Evolutionary conservation across 139 green algal genomes (phyloP).

Genomic region (Coelastrella sp.): DNA sequence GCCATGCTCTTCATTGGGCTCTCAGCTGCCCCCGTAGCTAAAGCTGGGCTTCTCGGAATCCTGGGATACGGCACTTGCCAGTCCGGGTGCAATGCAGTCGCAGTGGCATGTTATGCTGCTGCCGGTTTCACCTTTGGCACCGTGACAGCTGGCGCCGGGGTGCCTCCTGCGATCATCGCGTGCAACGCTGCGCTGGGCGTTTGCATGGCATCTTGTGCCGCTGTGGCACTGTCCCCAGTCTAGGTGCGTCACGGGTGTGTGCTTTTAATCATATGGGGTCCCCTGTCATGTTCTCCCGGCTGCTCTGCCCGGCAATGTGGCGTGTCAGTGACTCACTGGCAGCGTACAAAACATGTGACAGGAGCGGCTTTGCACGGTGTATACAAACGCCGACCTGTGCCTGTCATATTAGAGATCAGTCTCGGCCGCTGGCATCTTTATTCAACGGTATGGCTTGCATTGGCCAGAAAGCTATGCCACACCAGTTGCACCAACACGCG

Average conservation of each 20-base stretch:
- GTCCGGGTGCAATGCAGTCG: slow-evolving; percentile 53
- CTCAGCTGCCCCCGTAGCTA: not conserved
- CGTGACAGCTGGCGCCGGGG: slow-evolving; percentile 49
- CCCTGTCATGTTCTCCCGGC: too few relatives aligned
- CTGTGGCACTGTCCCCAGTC: slow-evolving; percentile 37
- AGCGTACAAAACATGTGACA: too few relatives aligned
- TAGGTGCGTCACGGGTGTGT: not conserved
- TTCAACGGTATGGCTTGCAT: too few relatives aligned
- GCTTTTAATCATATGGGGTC: too few relatives aligned
- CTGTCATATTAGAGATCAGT: too few relatives aligned
- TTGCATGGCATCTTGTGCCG: slow-evolving; percentile 58
- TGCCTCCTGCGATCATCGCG: slow-evolving; percentile 35
- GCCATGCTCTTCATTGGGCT: not conserved
- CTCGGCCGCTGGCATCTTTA: too few relatives aligned
- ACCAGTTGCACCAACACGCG: too few relatives aligned
- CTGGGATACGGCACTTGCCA: slow-evolving; percentile 55
- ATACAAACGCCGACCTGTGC: too few relatives aligned
- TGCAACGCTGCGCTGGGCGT: slow-evolving; percentile 54
- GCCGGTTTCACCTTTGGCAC: slow-evolving; percentile 54
- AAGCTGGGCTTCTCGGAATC: not conserved
- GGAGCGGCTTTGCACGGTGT: too few relatives aligned
- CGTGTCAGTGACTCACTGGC: too few relatives aligned
- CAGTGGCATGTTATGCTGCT: slow-evolving; percentile 54
- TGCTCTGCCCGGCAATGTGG: too few relatives aligned
- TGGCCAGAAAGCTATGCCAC: too few relatives aligned